phyloP scores from a whole-genome alignment of 768 basidiomycete species.

The Calocybe indica region DNA sequence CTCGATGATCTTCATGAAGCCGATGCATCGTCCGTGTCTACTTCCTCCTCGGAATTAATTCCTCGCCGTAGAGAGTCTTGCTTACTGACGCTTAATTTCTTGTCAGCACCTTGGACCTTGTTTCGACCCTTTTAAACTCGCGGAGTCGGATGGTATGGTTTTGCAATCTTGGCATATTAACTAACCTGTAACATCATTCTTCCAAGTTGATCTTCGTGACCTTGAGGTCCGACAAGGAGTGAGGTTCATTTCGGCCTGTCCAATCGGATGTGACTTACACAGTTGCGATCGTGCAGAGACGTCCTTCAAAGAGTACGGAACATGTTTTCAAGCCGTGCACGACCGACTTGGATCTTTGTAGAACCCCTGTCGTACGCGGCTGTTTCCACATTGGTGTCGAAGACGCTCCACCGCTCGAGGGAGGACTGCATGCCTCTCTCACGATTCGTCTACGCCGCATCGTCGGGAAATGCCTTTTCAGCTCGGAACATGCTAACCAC shows the following conservation, averaged over 20 bases:
- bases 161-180: not conserved
- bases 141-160: slow-evolving; percentile 54
- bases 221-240: slow-evolving; percentile 51
- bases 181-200: slow-evolving; percentile 3
- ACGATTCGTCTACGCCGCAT: slow-evolving; percentile 47
- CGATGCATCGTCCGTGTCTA: slow-evolving; percentile 48
- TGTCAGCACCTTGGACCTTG: slow-evolving; percentile 57
- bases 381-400: slow-evolving; percentile 53
- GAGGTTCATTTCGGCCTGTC: slow-evolving; percentile 5
- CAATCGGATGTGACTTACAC: too few relatives aligned
- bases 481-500: slow-evolving; percentile 59
- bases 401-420: slow-evolving; percentile 52
- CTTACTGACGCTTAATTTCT: slow-evolving; percentile 1
- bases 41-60: too few relatives aligned
- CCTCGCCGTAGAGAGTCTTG: not conserved
- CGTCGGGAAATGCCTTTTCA: slow-evolving; percentile 68
- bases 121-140: slow-evolving; percentile 59
- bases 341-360: slow-evolving; percentile 62
- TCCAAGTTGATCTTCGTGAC: slow-evolving; percentile 60
- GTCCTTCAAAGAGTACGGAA: slow-evolving; percentile 44
- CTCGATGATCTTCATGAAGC: slow-evolving; percentile 74
- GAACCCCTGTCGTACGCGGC: slow-evolving; percentile 55
- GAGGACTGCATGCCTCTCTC: slow-evolving; percentile 52
- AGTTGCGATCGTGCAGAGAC: slow-evolving; percentile 18
- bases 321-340: slow-evolving; percentile 53